Evolutionary conservation across 2,329 filamentous ascomycete genomes (phyloP), one percentile per base, ranked within the genome.

Genomic region (Neocucurbitaria cava): DNA sequence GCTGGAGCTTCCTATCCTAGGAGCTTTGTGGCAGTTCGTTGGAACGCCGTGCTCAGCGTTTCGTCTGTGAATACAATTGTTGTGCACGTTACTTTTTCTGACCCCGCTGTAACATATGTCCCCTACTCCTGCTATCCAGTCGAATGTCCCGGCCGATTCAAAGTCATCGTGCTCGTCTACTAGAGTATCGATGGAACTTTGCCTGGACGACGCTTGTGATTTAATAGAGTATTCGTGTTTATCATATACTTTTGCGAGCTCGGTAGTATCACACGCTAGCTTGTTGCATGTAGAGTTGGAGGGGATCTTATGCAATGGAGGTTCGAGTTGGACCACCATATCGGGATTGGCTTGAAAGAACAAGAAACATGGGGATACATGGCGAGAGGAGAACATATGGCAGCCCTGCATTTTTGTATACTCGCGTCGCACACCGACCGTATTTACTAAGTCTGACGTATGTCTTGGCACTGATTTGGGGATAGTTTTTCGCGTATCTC

Each of bases 91-190:
- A 15, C 3, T 17, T 46, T n/a, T 23, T 26, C 13, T 41, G 21
- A 6, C 21, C 7, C 10, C 30, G 11, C 23, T 35, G 17, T 41
- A 30, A 6, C 36, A 49, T 17, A 56, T 53, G 15, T 56, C 46
- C 13, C 49, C 54, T 7, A 56, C 54, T 17, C 54, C 54, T 2
- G 45, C 30, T 31, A 56, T 31, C 54, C 49, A 56, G 21, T 42
- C 33, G 46, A 49, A 13, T 6, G 15, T 43, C 10, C 41, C n/a
- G 9, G 39, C 18, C 9, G 35, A 6, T n/a, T n/a, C 11, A 9
- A n/a, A n/a, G 2, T 30, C n/a, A 17, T n/a, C 6, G 9, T 47
- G n/a, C 26, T 47, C 44, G 11, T 39, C 42, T n/a, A 50, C n/a
- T 17, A 49, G 17, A 28, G 46, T 54, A 5, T 39, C 35, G 15